A percentile compares a stretch with the other conserved stretches of the same genome.
These are phyloP conservation scores for Canavalia gladiata DNA, from an alignment of 306 rosid species.

Conservation along the genomic window DNA sequence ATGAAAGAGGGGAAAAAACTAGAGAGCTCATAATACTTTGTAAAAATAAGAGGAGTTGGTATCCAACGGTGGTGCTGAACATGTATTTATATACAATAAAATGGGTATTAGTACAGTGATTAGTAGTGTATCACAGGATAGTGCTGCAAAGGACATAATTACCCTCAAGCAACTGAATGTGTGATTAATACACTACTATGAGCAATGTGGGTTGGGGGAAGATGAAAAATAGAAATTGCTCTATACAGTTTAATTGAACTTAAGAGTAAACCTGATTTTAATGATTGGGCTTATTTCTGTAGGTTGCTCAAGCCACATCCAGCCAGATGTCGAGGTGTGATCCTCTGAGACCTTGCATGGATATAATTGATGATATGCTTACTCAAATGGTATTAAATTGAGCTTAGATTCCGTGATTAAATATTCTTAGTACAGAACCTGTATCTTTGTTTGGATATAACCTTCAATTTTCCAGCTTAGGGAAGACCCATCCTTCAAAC, in stretches of 20 bases:
- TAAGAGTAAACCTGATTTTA: slow-evolving; percentile 21
- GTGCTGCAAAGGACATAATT: neutral
- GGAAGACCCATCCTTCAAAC: slow-evolving; percentile 94
- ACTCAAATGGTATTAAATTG: slow-evolving; percentile 71
- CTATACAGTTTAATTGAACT: slow-evolving; percentile 27
- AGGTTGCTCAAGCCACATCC: slow-evolving; percentile 98
- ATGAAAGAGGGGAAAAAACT: neutral
- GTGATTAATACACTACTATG: slow-evolving; percentile 14
- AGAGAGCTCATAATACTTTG: neutral
- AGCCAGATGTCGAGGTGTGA: slow-evolving; percentile 95
- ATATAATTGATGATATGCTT: slow-evolving; percentile 83
- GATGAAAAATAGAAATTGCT: slow-evolving; percentile 11
- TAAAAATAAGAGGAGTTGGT: neutral
- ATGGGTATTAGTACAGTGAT: neutral
- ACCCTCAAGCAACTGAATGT: neutral
- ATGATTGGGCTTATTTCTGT: slow-evolving; percentile 46
- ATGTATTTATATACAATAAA: neutral
- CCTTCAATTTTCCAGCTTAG: slow-evolving; percentile 65
- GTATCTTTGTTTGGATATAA: slow-evolving; percentile 44
- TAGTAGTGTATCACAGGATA: too few species aligned
- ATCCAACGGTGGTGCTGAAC: neutral
- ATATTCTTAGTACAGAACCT: slow-evolving; percentile 17
- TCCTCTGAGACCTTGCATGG: slow-evolving; percentile 90
- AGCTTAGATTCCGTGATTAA: slow-evolving; percentile 28
- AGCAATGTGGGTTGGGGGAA: slow-evolving; percentile 7